Evolutionary conservation across 305 asterid species (phyloP).

Genomic region (Solanum chacoense): DNA sequence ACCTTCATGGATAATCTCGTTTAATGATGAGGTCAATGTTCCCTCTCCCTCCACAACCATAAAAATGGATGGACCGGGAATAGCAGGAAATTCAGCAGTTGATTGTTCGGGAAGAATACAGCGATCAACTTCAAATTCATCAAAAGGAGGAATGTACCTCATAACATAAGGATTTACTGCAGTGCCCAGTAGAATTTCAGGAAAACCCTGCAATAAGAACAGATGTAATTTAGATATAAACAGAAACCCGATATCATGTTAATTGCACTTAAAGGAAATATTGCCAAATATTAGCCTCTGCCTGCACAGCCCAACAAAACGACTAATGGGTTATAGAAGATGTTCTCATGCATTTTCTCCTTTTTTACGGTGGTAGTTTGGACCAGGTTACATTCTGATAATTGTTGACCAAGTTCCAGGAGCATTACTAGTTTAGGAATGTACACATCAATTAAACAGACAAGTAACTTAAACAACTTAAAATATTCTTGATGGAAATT

Average conservation of each 20-base stretch:
- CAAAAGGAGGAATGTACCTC: constrained; percentile 69
- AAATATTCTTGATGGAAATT: not conserved
- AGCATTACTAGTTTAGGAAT: not conserved
- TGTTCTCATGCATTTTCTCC: not conserved
- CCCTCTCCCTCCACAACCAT: constrained; percentile 57
- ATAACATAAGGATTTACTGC: constrained; percentile 38
- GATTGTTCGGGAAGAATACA: constrained; percentile 52
- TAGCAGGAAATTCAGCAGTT: constrained; percentile 39
- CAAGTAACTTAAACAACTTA: not conserved
- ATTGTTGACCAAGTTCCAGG: not conserved
- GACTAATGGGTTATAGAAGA: not conserved
- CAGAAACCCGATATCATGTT: not conserved
- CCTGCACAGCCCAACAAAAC: not conserved
- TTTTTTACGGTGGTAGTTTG: not conserved
- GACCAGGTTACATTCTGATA: not conserved
- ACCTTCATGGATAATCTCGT: constrained; percentile 41
- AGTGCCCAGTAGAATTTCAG: constrained; percentile 54
- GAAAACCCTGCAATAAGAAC: constrained; percentile 43
- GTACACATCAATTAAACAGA: not conserved
- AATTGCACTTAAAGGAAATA: not conserved
- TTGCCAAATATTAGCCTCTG: not conserved
- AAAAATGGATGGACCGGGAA: constrained; percentile 60
- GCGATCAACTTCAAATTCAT: constrained; percentile 83
- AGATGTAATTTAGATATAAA: not conserved
- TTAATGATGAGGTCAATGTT: constrained; percentile 15